These are phyloP conservation scores for Metarhizium robertsii DNA, from an alignment of 2,329 filamentous ascomycete species.

Conservation along the genomic window DNA sequence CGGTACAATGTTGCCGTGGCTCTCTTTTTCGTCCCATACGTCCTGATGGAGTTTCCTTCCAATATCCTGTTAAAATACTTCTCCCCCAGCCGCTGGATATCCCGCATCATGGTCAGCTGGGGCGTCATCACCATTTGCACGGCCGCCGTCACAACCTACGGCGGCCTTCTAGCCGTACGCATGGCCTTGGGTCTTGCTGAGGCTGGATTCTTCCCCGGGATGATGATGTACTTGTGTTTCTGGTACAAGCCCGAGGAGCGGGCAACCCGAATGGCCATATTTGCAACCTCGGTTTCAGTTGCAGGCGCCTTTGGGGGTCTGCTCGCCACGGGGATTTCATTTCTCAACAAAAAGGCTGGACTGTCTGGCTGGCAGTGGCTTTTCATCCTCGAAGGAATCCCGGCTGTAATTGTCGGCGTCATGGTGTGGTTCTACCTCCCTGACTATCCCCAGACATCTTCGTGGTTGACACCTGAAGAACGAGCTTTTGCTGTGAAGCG, in stretches of 20 bases:
- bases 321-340: slow-evolving; percentile 40
- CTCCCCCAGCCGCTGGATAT: slow-evolving; percentile 24
- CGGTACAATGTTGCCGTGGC: slow-evolving; percentile 22
- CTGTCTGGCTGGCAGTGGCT: slow-evolving; percentile 48
- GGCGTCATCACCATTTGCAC: slow-evolving; percentile 40
- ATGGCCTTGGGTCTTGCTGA: slow-evolving; percentile 43
- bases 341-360: slow-evolving; percentile 34
- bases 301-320: slow-evolving; percentile 54
- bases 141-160: slow-evolving; percentile 36
- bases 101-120: slow-evolving; percentile 34
- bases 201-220: slow-evolving; percentile 40
- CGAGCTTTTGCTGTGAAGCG: slow-evolving; percentile 24
- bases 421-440: slow-evolving; percentile 22
- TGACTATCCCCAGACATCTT: slow-evolving; percentile 24
- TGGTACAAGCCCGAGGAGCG: slow-evolving; percentile 54
- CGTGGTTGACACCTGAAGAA: slow-evolving; percentile 23
- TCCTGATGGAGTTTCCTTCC: slow-evolving; percentile 21
- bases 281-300: slow-evolving; percentile 48
- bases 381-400: slow-evolving; percentile 44
- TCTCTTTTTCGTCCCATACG: slow-evolving; percentile 21
- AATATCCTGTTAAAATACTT: slow-evolving; percentile 26
- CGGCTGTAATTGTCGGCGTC: slow-evolving; percentile 20
- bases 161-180: slow-evolving; percentile 35
- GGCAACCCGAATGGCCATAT: slow-evolving; percentile 49
- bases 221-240: slow-evolving; percentile 50